Evolutionary conservation across 768 basidiomycete species (phyloP).

Genomic region (Harrya chromipes): DNA sequence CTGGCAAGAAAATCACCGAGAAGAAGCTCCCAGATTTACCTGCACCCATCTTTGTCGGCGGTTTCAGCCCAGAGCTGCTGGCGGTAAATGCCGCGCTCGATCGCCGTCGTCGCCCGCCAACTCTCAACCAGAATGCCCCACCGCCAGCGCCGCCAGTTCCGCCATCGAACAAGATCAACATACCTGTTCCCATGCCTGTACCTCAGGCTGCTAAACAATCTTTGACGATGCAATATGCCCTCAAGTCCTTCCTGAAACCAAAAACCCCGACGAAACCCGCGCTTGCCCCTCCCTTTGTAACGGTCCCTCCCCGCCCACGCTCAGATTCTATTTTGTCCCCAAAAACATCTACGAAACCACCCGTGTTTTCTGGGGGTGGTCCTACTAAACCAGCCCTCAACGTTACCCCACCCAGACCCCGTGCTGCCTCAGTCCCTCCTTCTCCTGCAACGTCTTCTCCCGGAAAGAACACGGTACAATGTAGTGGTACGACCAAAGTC

Average conservation of each 20-base stretch:
- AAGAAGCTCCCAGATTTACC: slow-evolving; percentile 17
- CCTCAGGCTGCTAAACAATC: slow-evolving; percentile 23
- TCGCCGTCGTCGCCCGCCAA: slow-evolving; percentile 5
- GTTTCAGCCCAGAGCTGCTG: slow-evolving; percentile 36
- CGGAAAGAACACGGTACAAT: slow-evolving; percentile 39
- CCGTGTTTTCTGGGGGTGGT: slow-evolving; percentile 1
- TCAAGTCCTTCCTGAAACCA: slow-evolving; percentile 10
- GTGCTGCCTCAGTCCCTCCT: slow-evolving; percentile 16
- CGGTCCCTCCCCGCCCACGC: slow-evolving; percentile 30
- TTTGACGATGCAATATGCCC: slow-evolving; percentile 22
- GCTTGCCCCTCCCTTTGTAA: slow-evolving; percentile 18
- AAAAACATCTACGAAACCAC: neutral
- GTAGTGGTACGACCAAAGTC: slow-evolving; percentile 61
- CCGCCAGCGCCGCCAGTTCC: neutral
- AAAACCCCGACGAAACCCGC: slow-evolving; percentile 11
- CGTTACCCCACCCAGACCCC: slow-evolving; percentile 20
- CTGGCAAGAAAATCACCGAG: slow-evolving; percentile 13
- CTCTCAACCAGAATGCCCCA: slow-evolving; percentile 6
- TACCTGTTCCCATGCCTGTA: slow-evolving; percentile 32
- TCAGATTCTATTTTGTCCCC: slow-evolving; percentile 29
- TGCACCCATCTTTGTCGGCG: slow-evolving; percentile 44
- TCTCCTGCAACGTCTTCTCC: slow-evolving; percentile 19
- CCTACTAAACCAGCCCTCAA: slow-evolving; percentile 11
- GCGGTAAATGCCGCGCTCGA: slow-evolving; percentile 9
- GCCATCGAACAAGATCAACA: slow-evolving; percentile 17